phyloP scores from a whole-genome alignment of 139 green algal species.

The Chlamydomonas urium region DNA sequence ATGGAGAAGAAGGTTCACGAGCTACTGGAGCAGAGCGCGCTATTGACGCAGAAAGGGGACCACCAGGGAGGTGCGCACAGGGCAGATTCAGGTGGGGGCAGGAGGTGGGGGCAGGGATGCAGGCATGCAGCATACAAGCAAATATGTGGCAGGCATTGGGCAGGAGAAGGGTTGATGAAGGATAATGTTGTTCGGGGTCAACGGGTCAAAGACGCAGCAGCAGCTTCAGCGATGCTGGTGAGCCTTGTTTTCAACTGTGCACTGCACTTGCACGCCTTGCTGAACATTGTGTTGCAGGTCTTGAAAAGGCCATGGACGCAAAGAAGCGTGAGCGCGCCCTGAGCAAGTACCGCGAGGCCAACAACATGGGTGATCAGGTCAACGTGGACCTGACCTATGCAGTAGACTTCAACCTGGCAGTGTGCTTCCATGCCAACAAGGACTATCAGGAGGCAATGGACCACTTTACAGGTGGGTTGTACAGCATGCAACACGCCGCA shows the following conservation, averaged over 20 bases:
- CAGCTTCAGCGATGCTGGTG: no score
- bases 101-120: no score
- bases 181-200: no score
- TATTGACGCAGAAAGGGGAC: neutral
- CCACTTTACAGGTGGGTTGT: conserved; percentile 49
- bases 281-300: conserved; percentile 36
- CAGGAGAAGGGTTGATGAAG: no score
- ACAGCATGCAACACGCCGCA: no score
- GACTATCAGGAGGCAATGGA: conserved; percentile 72
- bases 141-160: no score
- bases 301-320: conserved; percentile 78
- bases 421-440: conserved; percentile 51
- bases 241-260: no score
- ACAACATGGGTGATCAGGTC: conserved; percentile 35
- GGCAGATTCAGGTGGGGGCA: no score
- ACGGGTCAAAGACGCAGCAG: no score
- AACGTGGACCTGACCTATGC: conserved; percentile 73
- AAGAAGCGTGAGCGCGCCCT: conserved; percentile 68
- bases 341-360: conserved; percentile 59
- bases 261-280: no score
- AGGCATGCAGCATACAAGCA: no score
- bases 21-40: conserved; percentile 70
- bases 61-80: neutral
- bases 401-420: conserved; percentile 61
- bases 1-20: conserved; percentile 74